Base-by-base conservation (phyloP, 202 grass and related monocot species). In the Elaeis oleifera region DNA sequence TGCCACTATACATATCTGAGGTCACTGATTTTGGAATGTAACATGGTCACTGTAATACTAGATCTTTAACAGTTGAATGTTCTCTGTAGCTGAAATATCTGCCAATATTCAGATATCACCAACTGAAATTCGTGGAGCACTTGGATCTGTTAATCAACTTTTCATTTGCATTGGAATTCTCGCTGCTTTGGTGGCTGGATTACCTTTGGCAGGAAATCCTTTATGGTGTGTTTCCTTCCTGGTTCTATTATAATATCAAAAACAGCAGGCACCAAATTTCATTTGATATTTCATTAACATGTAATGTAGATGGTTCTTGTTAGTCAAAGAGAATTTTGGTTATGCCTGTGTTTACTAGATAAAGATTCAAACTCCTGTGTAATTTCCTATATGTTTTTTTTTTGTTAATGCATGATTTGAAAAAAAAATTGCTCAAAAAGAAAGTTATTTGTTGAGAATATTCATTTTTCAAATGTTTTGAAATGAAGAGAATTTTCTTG, bases 141-240 rank as follows among this genome's bases (percentile, higher is more conserved):
- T 99, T 80, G 94, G 94, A 20, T 80, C 94, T 0, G 68, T 89
- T 64, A 99, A 99, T 75, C 94, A 99, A 73, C 88, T 99, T 56
- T 99, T 99, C 74, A 99, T 99, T 68, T 92, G 88, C 70, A 89
- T 99, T 48, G 94, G 94, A 69, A 99, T 99, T 84, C 88, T 99
- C 1, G 65, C 68, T 67, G 94, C 94, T 86, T 82, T 99, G 61
- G 80, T 99, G 49, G 80, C 88, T 83, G 94, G 94, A 49, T 82
- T 99, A 63, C 94, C 94, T 58, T 80, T 99, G 75, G 82, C 88
- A 64, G 51, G 73, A 68, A 99, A 99, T 75, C 94, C 94, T 76
- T 54, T 77, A 51, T 99, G 94, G 94, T 92, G 58, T 51, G 72
- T 82, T 81, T 75, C 36, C 14, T 44, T 44, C 36, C 36, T 14